Evolutionary conservation across 257 asterid genomes (phyloP).

Genomic region (Prunella vulgaris): DNA sequence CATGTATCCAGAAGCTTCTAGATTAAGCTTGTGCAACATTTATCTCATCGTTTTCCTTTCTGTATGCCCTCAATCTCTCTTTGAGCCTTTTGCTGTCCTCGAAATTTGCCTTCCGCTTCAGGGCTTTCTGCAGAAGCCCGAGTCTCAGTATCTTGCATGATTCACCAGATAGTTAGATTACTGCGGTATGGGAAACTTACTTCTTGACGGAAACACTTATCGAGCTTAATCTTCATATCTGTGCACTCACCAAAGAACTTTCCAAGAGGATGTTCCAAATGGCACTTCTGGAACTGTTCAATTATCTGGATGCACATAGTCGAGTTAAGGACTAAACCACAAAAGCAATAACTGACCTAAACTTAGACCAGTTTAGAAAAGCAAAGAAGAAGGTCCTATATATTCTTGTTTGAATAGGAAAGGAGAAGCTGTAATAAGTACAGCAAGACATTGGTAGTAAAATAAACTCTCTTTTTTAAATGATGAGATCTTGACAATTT

Average conservation of each 20-base stretch:
- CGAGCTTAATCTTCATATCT: conserved; percentile 68
- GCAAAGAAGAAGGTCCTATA: background rate
- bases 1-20: background rate
- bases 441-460: background rate
- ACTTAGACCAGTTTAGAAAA: background rate
- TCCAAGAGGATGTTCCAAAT: conserved; percentile 64
- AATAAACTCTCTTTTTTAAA: too few species aligned
- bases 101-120: conserved; percentile 76
- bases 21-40: conserved; percentile 8
- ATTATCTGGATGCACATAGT: conserved; percentile 43
- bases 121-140: conserved; percentile 53
- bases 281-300: conserved; percentile 75
- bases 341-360: too few species aligned
- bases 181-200: conserved; percentile 27
- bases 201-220: conserved; percentile 69
- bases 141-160: background rate
- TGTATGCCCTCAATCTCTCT: conserved; percentile 31
- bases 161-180: background rate
- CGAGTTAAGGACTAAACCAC: too few species aligned
- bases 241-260: conserved; percentile 84
- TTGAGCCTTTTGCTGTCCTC: conserved; percentile 66
- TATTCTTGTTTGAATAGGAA: background rate
- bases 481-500: too few species aligned
- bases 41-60: conserved; percentile 22
- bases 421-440: background rate